phyloP scores from a whole-genome alignment of 768 basidiomycete species.

The Phlebiopsis gigantea region DNA sequence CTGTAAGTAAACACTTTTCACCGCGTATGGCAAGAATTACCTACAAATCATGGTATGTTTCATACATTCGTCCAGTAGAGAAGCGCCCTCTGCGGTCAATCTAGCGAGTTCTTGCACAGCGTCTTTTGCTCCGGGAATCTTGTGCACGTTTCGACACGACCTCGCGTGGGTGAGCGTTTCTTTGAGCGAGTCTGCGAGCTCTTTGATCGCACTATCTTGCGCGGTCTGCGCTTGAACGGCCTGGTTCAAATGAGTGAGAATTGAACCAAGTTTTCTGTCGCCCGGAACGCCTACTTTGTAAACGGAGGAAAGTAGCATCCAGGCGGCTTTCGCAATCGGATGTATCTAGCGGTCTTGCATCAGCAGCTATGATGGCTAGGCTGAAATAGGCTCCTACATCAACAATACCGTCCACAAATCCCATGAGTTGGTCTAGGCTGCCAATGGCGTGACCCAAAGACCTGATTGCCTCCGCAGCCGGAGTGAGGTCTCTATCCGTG shows the following conservation, averaged over 20 bases:
- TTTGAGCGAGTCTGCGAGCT: background rate
- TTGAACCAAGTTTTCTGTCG: no score
- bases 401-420: slow-evolving; percentile 4
- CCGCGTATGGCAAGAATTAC: background rate
- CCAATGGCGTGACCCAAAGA: slow-evolving; percentile 2
- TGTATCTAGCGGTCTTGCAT: slow-evolving; percentile 1
- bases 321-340: slow-evolving; percentile 10
- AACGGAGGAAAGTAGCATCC: slow-evolving; percentile 10
- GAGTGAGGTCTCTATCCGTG: no score
- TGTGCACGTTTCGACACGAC: slow-evolving; percentile 4
- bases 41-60: background rate
- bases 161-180: slow-evolving; percentile 1
- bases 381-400: background rate
- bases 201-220: background rate
- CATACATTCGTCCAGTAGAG: slow-evolving; percentile 10
- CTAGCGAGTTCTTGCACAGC: slow-evolving; percentile 3
- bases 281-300: background rate
- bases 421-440: slow-evolving; percentile 6
- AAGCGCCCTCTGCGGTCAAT: slow-evolving; percentile 4
- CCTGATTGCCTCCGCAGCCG: background rate
- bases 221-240: background rate
- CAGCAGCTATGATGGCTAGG: background rate
- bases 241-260: background rate
- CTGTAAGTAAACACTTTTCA: background rate
- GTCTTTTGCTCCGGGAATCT: background rate